Conservation (phyloP, 345 rosid species). For the Populus euphratica region DNA sequence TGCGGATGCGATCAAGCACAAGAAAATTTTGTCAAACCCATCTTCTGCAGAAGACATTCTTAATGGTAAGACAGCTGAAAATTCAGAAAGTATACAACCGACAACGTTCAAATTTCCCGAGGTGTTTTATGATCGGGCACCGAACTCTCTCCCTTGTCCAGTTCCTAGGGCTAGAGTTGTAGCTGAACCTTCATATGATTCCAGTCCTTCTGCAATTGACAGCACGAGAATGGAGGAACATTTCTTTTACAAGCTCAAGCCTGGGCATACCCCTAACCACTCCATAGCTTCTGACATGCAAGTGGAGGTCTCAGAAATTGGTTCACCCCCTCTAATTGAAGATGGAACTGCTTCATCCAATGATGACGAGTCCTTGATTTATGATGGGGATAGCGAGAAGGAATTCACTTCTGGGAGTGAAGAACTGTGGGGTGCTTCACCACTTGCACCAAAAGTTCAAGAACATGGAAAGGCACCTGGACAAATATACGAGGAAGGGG, state of each 20-base stretch:
- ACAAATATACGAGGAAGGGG: slow-evolving; percentile 18
- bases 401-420: slow-evolving; percentile 37
- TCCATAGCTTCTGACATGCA: slow-evolving; percentile 93
- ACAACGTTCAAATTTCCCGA: slow-evolving; percentile 23
- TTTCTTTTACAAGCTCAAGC: slow-evolving; percentile 32
- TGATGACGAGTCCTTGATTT: slow-evolving; percentile 52
- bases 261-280: slow-evolving; percentile 47
- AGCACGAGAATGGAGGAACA: slow-evolving; percentile 39
- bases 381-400: slow-evolving; percentile 50
- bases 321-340: slow-evolving; percentile 59
- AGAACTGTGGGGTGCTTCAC: slow-evolving; percentile 49
- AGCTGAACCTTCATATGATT: slow-evolving; percentile 22
- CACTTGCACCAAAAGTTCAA: slow-evolving; percentile 22
- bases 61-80: slow-evolving; percentile 12
- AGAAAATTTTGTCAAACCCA: slow-evolving; percentile 26
- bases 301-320: slow-evolving; percentile 82
- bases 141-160: slow-evolving; percentile 27
- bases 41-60: slow-evolving; percentile 30
- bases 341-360: slow-evolving; percentile 53
- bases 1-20: slow-evolving; percentile 32
- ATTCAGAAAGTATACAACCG: slow-evolving; percentile 23
- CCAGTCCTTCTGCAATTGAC: slow-evolving; percentile 40
- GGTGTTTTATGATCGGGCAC: slow-evolving; percentile 17
- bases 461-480: slow-evolving; percentile 20
- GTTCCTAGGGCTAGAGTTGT: slow-evolving; percentile 35